phyloP scores from a whole-genome alignment of 768 basidiomycete species.

The Sporobolomyces pararoseus region DNA sequence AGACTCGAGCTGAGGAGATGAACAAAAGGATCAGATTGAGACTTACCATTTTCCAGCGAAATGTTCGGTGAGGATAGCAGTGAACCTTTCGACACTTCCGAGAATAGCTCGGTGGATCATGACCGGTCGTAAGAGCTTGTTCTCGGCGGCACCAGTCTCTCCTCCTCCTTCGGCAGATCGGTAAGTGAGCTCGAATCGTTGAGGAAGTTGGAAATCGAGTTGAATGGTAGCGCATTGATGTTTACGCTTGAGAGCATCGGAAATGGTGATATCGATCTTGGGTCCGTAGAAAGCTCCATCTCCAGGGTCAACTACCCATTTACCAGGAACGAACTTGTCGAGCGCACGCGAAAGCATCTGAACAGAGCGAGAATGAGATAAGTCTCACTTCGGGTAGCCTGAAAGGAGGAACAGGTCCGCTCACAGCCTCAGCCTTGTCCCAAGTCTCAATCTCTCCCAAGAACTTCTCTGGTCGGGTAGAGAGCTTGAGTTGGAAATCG shows the following conservation, averaged over 20 bases:
- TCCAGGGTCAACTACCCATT: slow-evolving; percentile 89
- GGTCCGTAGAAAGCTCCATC: slow-evolving; percentile 99
- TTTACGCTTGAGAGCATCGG: slow-evolving; percentile 82
- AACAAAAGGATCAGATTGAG: neutral
- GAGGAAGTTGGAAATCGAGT: slow-evolving; percentile 96
- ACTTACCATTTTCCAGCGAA: slow-evolving; percentile 93
- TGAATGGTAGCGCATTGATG: slow-evolving; percentile 99
- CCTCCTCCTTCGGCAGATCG: slow-evolving; percentile 66
- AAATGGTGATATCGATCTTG: slow-evolving; percentile 96
- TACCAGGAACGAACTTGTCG: slow-evolving; percentile 76
- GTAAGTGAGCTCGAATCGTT: slow-evolving; percentile 92
- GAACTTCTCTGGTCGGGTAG: slow-evolving; percentile 91
- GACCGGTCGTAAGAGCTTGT: slow-evolving; percentile 66
- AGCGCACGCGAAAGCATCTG: slow-evolving; percentile 81
- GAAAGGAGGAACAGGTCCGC: neutral
- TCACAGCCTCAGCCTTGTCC: slow-evolving; percentile 78
- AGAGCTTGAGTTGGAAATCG: slow-evolving; percentile 86
- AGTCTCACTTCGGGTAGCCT: neutral
- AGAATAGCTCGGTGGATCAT: slow-evolving; percentile 98
- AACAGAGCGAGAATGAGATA: neutral
- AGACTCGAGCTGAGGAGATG: neutral
- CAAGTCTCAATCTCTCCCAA: slow-evolving; percentile 85
- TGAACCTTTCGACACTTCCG: slow-evolving; percentile 89
- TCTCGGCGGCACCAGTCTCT: slow-evolving; percentile 47
- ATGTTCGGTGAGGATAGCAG: slow-evolving; percentile 94